Evolutionary conservation across 441 rosid genomes (phyloP).

Genomic region (Sinapis alba): DNA sequence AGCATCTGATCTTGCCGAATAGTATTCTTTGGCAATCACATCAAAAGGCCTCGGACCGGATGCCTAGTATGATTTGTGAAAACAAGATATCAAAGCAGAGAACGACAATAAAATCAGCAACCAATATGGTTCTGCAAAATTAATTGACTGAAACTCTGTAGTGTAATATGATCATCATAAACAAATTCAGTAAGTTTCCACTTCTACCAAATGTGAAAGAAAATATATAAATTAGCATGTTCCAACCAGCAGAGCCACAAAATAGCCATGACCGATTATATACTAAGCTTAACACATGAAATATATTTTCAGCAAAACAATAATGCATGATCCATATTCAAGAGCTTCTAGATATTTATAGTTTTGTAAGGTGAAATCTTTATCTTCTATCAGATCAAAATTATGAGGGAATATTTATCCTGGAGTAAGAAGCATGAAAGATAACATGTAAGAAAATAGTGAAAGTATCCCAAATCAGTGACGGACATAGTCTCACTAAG

Average conservation of each 20-base stretch:
- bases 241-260: slow-evolving; percentile 9
- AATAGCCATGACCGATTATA: slow-evolving; percentile 1
- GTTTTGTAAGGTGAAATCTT: slow-evolving; percentile 5
- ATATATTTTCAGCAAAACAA: background rate
- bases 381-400: background rate
- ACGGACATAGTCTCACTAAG: slow-evolving; percentile 4
- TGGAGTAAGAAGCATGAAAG: background rate
- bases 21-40: slow-evolving; percentile 71
- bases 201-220: slow-evolving; percentile 7
- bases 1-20: slow-evolving; percentile 74
- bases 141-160: background rate
- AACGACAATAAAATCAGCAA: background rate
- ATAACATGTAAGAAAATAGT: background rate
- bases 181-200: background rate
- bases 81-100: slow-evolving; percentile 11
- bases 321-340: background rate
- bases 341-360: slow-evolving; percentile 12
- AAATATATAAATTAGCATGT: background rate
- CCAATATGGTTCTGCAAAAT: slow-evolving; percentile 11
- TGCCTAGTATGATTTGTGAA: slow-evolving; percentile 45
- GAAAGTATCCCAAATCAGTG: background rate
- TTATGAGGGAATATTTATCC: background rate
- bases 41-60: slow-evolving; percentile 63
- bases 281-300: slow-evolving; percentile 2
- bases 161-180: slow-evolving; percentile 15